A percentile compares a stretch with the other conserved stretches of the same genome.
Evolutionary conservation across 306 rosid genomes (phyloP).

Genomic region (Castanea mollissima): DNA sequence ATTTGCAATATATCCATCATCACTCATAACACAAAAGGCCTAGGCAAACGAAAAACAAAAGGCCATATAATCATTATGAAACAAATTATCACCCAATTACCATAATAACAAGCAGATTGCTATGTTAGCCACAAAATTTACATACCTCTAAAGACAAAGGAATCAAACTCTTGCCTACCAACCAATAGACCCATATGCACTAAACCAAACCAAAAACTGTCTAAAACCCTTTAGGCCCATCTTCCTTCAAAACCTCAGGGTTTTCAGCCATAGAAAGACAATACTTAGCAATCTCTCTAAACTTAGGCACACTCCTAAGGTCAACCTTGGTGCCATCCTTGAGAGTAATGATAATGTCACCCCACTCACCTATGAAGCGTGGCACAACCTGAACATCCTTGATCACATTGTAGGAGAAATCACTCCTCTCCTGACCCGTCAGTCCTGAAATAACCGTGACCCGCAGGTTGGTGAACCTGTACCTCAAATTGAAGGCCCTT

Average conservation of each 20-base stretch:
- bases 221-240: conserved; percentile 62
- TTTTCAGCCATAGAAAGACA: conserved; percentile 64
- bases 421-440: conserved; percentile 83
- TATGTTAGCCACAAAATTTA: neutral
- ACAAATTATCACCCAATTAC: neutral
- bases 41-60: neutral
- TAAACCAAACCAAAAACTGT: neutral
- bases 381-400: conserved; percentile 95
- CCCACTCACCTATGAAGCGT: conserved; percentile 92
- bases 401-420: conserved; percentile 68
- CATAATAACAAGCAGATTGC: neutral
- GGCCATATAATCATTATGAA: neutral
- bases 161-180: neutral
- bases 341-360: conserved; percentile 76
- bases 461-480: conserved; percentile 90
- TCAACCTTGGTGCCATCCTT: conserved; percentile 87
- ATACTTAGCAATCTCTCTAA: conserved; percentile 80
- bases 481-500: conserved; percentile 61
- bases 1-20: no score
- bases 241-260: conserved; percentile 34
- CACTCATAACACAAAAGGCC: neutral
- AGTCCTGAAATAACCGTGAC: conserved; percentile 83
- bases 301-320: conserved; percentile 81
- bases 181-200: neutral
- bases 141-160: conserved; percentile 22